Evolutionary conservation across 305 asterid species (phyloP), one percentile per base, ranked within the genome.

Genomic region (Ajuga reptans): DNA sequence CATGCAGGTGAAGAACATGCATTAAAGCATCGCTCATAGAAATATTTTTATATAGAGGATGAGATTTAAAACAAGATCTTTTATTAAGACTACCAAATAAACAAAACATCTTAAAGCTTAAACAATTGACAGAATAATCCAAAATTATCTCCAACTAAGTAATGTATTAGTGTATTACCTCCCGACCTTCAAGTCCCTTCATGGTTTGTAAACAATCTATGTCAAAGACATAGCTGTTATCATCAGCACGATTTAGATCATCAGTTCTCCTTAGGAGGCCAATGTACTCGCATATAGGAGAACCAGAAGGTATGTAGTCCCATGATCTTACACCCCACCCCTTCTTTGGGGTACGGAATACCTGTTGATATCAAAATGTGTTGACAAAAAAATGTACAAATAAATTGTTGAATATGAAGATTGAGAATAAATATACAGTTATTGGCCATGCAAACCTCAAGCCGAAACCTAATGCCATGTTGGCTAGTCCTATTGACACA

Each of bases 241-340:
- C 95, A 49, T 83, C 83, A 43, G 85, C 81, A 8, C 79, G 82
- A 61, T 84, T 83, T 6, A 88, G 53, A 9, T 84, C 88, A 29
- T 74, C 83, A 0, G 90, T 84, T 78, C 78, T 82, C 77, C 72
- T 87, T 1, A 92, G 78, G 42, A 76, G 71, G 29, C 98, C 98
- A 49, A 85, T 80, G 65, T 92, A 92, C 50, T 92, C 98, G 46
- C 98, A 92, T n/a, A 92, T 72, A 0, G 96, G 92, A 41, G 96
- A 85, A 11, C 98, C 98, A 9, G 93, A 84, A 60, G 96, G 97
- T 39, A 92, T 92, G 72, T 70, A 79, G 51, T 92, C 97, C 96
- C 96, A 89, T 0, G 95, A 87, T 61, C 96, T 79, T 4, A 92
- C 96, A 45, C 91, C 98, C 98, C 98, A 92, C 16, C 98, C 98